Evolutionary conservation across 2,329 filamentous ascomycete genomes (phyloP).

Genomic region (Emergomyces orientalis): DNA sequence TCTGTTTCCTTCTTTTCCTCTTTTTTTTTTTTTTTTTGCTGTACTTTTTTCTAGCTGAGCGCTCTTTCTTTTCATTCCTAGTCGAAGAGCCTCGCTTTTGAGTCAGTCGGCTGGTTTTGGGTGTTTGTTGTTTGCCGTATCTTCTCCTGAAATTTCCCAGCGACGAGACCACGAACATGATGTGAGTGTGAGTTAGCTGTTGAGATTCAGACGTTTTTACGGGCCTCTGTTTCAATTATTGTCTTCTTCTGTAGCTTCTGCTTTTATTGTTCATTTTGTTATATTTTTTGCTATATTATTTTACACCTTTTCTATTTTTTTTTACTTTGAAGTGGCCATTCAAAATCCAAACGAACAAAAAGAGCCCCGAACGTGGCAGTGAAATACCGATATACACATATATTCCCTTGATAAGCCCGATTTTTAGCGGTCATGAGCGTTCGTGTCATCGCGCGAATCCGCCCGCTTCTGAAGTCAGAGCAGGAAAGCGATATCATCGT

Average conservation of each 20-base stretch:
- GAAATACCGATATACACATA: background rate
- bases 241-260: background rate
- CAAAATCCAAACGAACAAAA: background rate
- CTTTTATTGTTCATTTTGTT: background rate
- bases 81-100: background rate
- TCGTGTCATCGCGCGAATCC: constrained; percentile 80
- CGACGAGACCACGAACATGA: background rate
- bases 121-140: background rate
- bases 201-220: background rate
- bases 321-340: background rate
- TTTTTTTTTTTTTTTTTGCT: background rate
- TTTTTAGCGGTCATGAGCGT: constrained; percentile 43
- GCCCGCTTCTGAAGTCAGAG: constrained; percentile 78
- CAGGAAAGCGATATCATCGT: constrained; percentile 82
- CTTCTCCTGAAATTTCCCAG: too few species aligned
- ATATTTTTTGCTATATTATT: background rate
- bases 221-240: background rate
- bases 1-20: background rate
- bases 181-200: background rate
- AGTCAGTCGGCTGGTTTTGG: background rate
- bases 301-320: background rate
- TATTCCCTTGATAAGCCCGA: too few species aligned
- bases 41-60: background rate
- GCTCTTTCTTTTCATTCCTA: background rate
- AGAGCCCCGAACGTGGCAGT: background rate